Conservation (phyloP, 352 stramenopile species). For the Pythium insidiosum region DNA sequence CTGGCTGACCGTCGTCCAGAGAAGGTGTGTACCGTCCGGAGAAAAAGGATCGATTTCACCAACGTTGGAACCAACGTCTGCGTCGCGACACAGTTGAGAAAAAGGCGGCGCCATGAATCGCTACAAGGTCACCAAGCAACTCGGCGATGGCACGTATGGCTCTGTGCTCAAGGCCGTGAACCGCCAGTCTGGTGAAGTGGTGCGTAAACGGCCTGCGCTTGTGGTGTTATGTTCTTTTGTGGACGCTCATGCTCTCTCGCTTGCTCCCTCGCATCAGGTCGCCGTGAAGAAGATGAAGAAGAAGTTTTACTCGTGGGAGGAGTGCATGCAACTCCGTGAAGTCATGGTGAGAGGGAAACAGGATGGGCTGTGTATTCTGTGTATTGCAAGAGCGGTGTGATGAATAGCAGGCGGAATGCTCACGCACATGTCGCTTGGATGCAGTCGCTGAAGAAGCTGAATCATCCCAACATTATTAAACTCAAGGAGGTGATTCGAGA, state of each 20-base stretch:
- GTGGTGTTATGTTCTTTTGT: too few species aligned
- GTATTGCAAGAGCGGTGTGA: background rate
- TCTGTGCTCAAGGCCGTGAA: constrained; percentile 94
- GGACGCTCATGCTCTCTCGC: too few species aligned
- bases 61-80: too few species aligned
- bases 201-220: constrained; percentile 18
- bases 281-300: constrained; percentile 98
- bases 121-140: constrained; percentile 94
- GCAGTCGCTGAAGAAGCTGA: constrained; percentile 91
- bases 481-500: constrained; percentile 98
- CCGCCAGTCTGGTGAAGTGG: constrained; percentile 88
- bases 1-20: too few species aligned
- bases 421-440: background rate
- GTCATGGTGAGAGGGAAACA: constrained; percentile 83
- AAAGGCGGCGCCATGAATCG: constrained; percentile 91
- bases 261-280: too few species aligned
- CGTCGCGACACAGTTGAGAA: too few species aligned
- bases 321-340: constrained; percentile 96
- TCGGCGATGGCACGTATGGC: constrained; percentile 94
- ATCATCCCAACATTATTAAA: constrained; percentile 97
- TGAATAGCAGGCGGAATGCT: background rate
- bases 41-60: too few species aligned
- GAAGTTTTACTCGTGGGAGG: constrained; percentile 94
- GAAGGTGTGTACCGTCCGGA: too few species aligned
- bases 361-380: background rate